Base-by-base conservation (phyloP, 2,329 filamentous ascomycete genomes). In the Anthostomella pinea region DNA sequence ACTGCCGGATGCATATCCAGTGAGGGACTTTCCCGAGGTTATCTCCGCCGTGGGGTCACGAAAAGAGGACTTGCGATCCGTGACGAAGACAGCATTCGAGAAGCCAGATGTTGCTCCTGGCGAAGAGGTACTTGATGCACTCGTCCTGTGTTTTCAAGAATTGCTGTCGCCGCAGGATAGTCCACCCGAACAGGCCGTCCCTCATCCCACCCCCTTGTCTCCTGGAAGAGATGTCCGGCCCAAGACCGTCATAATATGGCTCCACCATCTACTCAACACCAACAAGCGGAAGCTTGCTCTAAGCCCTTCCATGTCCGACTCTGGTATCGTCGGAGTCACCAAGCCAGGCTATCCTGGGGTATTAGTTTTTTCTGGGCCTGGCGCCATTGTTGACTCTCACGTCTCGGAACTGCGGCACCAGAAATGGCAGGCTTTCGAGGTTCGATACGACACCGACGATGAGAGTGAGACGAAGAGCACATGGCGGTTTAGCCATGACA, bases 191-290 rank as follows among this genome's bases (percentile, higher is more conserved):
- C n/a, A n/a, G n/a, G n/a, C n/a, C n/a, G n/a, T n/a, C n/a, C n/a
- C n/a, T n/a, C n/a, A n/a, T n/a, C n/a, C n/a, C n/a, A n/a, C n/a
- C n/a, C n/a, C n/a, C n/a, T n/a, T n/a, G n/a, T n/a, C n/a, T n/a
- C n/a, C n/a, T n/a, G n/a, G n/a, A n/a, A n/a, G n/a, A n/a, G n/a
- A n/a, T n/a, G n/a, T n/a, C n/a, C n/a, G n/a, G n/a, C n/a, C n/a
- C n/a, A n/a, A n/a, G n/a, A 49, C 49, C 3, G 45, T 49, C 8
- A 33, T 52, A 11, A 45, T 52, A 3, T 52, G 49, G 49, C 41
- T 52, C 2, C 48, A 52, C 23, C 49, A 52, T 17, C 49, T 52
- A 7, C 49, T 52, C 22, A 51, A 51, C 27, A 52, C 43, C 3
- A 49, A 48, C 31, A 52, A 52, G 42, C 43, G 49, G 20, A 52